phyloP scores from a whole-genome alignment of 2,329 filamentous ascomycete genomes.

The Fusarium sp. region DNA sequence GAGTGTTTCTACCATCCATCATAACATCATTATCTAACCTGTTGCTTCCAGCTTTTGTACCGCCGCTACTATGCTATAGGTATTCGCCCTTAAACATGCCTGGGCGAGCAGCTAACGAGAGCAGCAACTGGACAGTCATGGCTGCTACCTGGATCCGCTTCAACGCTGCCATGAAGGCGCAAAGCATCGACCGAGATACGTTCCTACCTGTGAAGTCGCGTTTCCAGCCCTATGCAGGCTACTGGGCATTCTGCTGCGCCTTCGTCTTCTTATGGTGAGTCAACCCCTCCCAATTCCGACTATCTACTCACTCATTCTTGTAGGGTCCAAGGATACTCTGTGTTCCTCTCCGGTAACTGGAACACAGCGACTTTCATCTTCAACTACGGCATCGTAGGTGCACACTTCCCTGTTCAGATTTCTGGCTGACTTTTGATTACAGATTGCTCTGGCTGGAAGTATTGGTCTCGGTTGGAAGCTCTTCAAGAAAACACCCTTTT shows the following conservation, averaged over 20 bases:
- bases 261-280: not conserved
- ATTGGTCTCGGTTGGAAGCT: not conserved
- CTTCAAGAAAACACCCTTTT: not conserved
- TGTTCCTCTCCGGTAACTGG: not conserved
- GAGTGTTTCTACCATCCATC: not conserved
- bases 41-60: not conserved
- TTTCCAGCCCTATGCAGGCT: not conserved
- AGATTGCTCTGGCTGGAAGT: not conserved
- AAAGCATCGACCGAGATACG: not conserved
- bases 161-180: not conserved
- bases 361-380: not conserved
- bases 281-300: no score
- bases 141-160: not conserved
- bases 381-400: not conserved
- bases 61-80: not conserved
- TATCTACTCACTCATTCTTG: no score
- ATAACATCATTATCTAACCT: no score
- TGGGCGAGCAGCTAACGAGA: not conserved
- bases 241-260: not conserved
- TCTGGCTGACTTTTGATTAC: no score
- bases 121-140: not conserved
- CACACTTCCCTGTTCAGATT: no score
- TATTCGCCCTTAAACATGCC: rapidly evolving
- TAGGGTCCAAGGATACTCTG: not conserved
- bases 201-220: not conserved